Percentiles rank a stretch among this genome's conserved stretches.
Evolutionary conservation across 2,329 filamentous ascomycete genomes (phyloP).

Genomic region (Colletotrichum falcatum): DNA sequence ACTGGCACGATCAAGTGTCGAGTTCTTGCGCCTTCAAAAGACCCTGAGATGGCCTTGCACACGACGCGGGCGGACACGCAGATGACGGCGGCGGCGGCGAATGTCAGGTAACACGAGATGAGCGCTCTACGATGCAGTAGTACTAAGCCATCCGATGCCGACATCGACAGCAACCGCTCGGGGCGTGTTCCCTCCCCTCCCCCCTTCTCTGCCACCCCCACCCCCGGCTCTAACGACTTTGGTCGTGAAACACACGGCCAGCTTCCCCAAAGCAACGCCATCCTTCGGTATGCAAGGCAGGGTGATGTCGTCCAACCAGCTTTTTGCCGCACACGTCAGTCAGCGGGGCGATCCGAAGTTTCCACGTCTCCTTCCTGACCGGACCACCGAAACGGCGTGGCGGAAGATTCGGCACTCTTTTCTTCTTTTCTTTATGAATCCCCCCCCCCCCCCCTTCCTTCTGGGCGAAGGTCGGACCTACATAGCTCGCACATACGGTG

Average conservation of each 20-base stretch:
- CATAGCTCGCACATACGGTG: not conserved
- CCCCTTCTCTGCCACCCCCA: not conserved
- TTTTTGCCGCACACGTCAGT: not conserved
- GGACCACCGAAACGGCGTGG: not conserved
- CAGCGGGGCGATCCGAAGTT: not conserved
- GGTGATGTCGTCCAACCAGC: not conserved
- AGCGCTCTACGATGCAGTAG: too few species aligned
- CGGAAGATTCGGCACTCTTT: too few species aligned
- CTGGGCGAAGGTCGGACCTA: not conserved
- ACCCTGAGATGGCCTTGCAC: not conserved
- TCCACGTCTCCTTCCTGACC: not conserved
- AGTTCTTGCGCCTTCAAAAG: not conserved
- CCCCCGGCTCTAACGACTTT: not conserved
- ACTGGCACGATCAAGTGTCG: not conserved
- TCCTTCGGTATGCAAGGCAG: constrained; percentile 3
- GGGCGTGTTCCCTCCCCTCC: not conserved
- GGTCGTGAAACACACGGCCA: not conserved
- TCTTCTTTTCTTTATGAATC: not conserved
- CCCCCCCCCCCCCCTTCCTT: too few species aligned
- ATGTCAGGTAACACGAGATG: not conserved
- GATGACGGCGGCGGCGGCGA: not conserved
- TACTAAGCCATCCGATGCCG: constrained; percentile 1
- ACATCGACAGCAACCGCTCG: not conserved
- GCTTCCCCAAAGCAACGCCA: not conserved
- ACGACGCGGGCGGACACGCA: not conserved